A percentile compares a stretch with the other conserved stretches of the same genome.
Evolutionary conservation across 805 yeast species (phyloP).

Genomic region (Candida berthetii): DNA sequence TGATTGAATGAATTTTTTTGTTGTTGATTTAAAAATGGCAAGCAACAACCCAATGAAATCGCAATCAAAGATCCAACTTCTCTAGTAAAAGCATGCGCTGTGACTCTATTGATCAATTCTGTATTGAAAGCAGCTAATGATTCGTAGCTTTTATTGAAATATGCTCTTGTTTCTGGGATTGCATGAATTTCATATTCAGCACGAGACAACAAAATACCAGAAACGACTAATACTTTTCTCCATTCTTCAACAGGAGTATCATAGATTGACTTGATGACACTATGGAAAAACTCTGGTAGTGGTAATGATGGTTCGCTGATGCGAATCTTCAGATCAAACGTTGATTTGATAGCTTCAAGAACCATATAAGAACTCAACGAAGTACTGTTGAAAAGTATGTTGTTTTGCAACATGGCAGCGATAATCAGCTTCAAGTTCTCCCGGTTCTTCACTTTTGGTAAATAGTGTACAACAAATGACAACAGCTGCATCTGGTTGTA

Average conservation of each 20-base stretch:
- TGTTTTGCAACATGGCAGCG: slow-evolving; percentile 31
- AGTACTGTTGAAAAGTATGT: slow-evolving; percentile 5
- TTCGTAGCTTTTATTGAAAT: slow-evolving; percentile 30
- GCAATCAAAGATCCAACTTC: slow-evolving; percentile 13
- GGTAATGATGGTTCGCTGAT: slow-evolving; percentile 39
- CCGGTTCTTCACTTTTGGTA: slow-evolving; percentile 38
- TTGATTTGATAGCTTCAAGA: slow-evolving; percentile 40
- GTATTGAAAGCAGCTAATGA: slow-evolving; percentile 23
- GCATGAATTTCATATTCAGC: slow-evolving; percentile 24
- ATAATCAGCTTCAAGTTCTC: slow-evolving; percentile 32
- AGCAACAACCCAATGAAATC: slow-evolving; percentile 13
- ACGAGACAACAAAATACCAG: slow-evolving; percentile 34
- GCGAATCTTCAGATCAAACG: slow-evolving; percentile 35
- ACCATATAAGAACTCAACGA: slow-evolving; percentile 27
- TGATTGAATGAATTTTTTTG: slow-evolving; percentile 15
- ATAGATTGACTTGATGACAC: slow-evolving; percentile 24
- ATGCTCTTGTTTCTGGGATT: slow-evolving; percentile 24
- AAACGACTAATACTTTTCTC: slow-evolving; percentile 37
- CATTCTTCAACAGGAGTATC: slow-evolving; percentile 29
- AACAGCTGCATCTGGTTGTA: slow-evolving; percentile 13
- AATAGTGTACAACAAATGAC: slow-evolving; percentile 36
- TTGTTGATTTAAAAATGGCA: slow-evolving; percentile 9
- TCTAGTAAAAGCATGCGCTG: slow-evolving; percentile 11
- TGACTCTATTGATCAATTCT: slow-evolving; percentile 13
- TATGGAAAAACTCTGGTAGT: slow-evolving; percentile 30